Percentiles rank a stretch among this genome's conserved stretches.
Conservation (phyloP, 495 filamentous ascomycete genomes). For the Melanomma pulvis-pyrius region DNA sequence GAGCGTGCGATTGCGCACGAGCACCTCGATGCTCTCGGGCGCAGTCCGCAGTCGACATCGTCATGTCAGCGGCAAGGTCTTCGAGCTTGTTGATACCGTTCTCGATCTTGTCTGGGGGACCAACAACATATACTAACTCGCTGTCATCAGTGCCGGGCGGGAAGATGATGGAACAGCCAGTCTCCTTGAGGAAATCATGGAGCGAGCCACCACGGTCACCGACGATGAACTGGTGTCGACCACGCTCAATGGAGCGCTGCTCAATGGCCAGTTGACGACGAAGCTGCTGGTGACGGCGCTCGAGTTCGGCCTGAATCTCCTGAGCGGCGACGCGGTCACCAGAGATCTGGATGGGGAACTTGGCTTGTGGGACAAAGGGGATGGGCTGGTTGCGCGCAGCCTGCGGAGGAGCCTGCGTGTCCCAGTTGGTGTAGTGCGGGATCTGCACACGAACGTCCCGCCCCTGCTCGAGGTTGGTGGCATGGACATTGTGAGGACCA, state of each 20-base stretch:
- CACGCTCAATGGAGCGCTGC: constrained; percentile 72
- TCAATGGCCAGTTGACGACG: constrained; percentile 69
- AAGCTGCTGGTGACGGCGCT: constrained; percentile 72
- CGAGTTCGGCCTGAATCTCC: constrained; percentile 75
- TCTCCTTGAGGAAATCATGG: constrained; percentile 84
- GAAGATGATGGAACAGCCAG: constrained; percentile 84
- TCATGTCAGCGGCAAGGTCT: constrained; percentile 80
- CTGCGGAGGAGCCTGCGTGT: constrained; percentile 67
- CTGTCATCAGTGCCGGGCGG: constrained; percentile 73
- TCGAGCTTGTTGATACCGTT: constrained; percentile 75
- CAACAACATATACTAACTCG: constrained; percentile 80
- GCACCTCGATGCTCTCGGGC: constrained; percentile 73
- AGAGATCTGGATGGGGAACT: constrained; percentile 76
- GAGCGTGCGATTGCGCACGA: constrained; percentile 73
- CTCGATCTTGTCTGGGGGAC: constrained; percentile 71
- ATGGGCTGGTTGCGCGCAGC: constrained; percentile 65
- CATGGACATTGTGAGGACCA: constrained; percentile 70
- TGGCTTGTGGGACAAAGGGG: constrained; percentile 65
- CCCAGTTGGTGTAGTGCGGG: constrained; percentile 77
- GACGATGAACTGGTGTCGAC: constrained; percentile 88
- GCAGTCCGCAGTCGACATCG: constrained; percentile 75
- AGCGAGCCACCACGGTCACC: constrained; percentile 75
- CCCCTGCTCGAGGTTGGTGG: constrained; percentile 69
- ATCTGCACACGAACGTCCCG: constrained; percentile 75
- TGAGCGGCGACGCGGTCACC: constrained; percentile 85